Base-by-base conservation (phyloP, 2,329 filamentous ascomycete genomes). In the Diaporthe citri region DNA sequence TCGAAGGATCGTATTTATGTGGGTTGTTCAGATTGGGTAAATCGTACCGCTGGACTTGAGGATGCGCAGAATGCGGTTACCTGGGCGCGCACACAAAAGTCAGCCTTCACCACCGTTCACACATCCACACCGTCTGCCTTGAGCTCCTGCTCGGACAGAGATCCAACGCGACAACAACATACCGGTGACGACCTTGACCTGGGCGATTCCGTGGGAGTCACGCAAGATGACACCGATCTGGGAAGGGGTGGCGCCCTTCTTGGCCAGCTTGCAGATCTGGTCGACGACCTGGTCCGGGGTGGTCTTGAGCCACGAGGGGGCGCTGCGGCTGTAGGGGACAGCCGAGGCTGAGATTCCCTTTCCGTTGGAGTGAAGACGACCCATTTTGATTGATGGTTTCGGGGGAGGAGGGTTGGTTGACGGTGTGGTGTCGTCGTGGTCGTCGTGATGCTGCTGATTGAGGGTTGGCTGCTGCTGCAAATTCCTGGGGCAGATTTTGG, bases 31-130 rank as follows among this genome's bases (percentile, higher is more conserved):
- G 13, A 71, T 13, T 22, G 71, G 77, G 78, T 80, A 85, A 85
- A 90, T 88, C 93, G 89, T 98, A 98, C 97, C 97, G 88, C 91
- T 94, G 83, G 94, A 94, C 93, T 98, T 98, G 83, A 99, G 92
- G 90, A 99, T 98, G 88, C 97, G 94, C 85, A 99, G 95, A 87
- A 99, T 98, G 92, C 98, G 97, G 95, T 99, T 99, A 90, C 97
- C 96, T 96, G 81, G n/a, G 8, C 17, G 28, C 71, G 25, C 79
- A 80, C 62, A 80, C 78, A 85, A 80, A 79, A 77, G 77, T 51
- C 76, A 71, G 52, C 36, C 55, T 43, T 15, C 15, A n/a, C 71
- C 25, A 9, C 7, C n/a, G 6, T 43, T 17, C n/a, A 25, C 3
- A 4, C 13, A 17, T 52, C 25, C 4, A 17, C 51, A 22, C 6